Percentiles rank a stretch among this genome's conserved stretches.
Conservation (phyloP, 495 filamentous ascomycete species). For the Xylaria intraflava region DNA sequence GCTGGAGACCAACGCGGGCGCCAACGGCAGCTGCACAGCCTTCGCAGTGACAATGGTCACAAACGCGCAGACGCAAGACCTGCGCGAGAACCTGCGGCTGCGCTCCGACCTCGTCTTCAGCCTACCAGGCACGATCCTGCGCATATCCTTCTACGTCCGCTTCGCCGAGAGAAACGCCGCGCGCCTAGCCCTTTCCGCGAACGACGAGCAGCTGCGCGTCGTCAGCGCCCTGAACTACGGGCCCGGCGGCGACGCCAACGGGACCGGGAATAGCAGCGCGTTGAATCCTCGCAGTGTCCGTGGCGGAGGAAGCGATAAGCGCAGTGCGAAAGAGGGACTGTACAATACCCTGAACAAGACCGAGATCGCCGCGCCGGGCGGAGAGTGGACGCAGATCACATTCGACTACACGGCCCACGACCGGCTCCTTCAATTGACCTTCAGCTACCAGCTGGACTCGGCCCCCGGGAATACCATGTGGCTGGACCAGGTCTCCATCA, state of each 20-base stretch:
- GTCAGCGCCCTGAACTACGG: slow-evolving; percentile 9
- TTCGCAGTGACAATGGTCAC: slow-evolving; percentile 18
- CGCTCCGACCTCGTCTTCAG: slow-evolving; percentile 16
- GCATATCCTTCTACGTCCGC: slow-evolving; percentile 18
- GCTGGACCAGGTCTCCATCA: slow-evolving; percentile 7
- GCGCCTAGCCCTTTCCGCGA: slow-evolving; percentile 15
- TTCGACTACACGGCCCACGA: slow-evolving; percentile 5
- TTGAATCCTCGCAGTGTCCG: no score
- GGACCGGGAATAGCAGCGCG: neutral
- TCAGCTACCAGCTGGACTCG: slow-evolving; percentile 1
- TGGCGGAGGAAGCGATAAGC: neutral
- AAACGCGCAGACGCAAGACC: slow-evolving; percentile 20
- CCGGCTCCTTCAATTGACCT: slow-evolving; percentile 6
- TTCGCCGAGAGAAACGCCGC: slow-evolving; percentile 10
- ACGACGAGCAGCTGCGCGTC: slow-evolving; percentile 8
- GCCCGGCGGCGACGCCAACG: neutral
- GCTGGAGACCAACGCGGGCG: slow-evolving; percentile 4
- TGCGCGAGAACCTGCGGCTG: slow-evolving; percentile 20
- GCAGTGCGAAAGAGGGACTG: neutral
- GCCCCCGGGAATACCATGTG: slow-evolving; percentile 5
- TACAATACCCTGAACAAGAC: neutral
- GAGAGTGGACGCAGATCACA: neutral
- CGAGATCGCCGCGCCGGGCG: neutral
- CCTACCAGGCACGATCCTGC: slow-evolving; percentile 10
- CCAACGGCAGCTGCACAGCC: slow-evolving; percentile 18